phyloP scores from a whole-genome alignment of 2,329 filamentous ascomycete genomes.

The Trichoderma atrobrunneum region DNA sequence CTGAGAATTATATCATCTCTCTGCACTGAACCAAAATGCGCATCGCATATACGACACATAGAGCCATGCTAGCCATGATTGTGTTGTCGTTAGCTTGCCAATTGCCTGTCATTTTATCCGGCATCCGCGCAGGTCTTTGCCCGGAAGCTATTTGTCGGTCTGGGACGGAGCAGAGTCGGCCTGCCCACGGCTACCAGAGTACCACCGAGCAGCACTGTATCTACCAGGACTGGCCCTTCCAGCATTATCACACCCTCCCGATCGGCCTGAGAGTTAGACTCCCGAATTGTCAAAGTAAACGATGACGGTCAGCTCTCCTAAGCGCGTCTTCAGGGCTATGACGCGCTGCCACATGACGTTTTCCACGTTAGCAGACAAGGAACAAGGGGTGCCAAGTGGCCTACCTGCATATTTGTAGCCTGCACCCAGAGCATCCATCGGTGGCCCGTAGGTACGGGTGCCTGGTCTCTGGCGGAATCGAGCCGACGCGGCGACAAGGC shows the following conservation, averaged over 20 bases:
- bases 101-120: background rate
- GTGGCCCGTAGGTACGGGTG: constrained; percentile 17
- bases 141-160: background rate
- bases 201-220: background rate
- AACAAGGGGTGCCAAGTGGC: constrained; percentile 20
- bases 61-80: background rate
- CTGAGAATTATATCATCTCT: background rate
- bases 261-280: background rate
- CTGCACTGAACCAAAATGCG: background rate
- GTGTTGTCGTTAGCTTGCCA: background rate
- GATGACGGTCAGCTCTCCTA: constrained; percentile 10
- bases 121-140: background rate
- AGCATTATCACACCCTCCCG: background rate
- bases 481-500: constrained; percentile 19
- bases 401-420: constrained; percentile 16
- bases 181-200: background rate
- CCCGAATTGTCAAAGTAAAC: background rate
- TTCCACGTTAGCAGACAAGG: constrained; percentile 18
- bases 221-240: background rate
- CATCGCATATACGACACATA: background rate
- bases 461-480: constrained; percentile 21
- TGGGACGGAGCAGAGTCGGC: background rate
- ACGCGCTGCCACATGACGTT: constrained; percentile 20
- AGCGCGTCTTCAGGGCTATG: constrained; percentile 14
- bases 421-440: constrained; percentile 4